Percentiles rank a stretch among this genome's conserved stretches.
phyloP scores from a whole-genome alignment of 305 asterid species.

The Euphrasia arctica region DNA sequence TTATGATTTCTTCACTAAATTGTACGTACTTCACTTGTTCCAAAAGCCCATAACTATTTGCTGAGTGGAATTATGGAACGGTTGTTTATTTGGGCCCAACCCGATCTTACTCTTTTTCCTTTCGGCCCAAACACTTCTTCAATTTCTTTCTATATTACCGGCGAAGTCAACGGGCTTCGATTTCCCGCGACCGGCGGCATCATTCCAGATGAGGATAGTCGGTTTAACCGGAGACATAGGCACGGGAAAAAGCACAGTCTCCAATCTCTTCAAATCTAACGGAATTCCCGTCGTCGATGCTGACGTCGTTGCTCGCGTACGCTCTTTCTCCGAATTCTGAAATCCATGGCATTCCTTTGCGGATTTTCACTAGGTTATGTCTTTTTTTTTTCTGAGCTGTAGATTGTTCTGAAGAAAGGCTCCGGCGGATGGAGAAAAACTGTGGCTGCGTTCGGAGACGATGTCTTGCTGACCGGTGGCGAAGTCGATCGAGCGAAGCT shows the following conservation, averaged over 20 bases:
- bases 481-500: constrained; percentile 90
- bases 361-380: too few relatives aligned
- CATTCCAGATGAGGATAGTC: constrained; percentile 66
- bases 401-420: constrained; percentile 76
- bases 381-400: constrained; percentile 17
- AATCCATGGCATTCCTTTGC: neutral
- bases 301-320: constrained; percentile 80
- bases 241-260: constrained; percentile 87
- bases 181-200: neutral
- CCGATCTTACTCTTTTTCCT: neutral
- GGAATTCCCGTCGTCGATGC: constrained; percentile 89
- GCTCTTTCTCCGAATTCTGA: constrained; percentile 20
- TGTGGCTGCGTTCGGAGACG: constrained; percentile 79
- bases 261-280: constrained; percentile 75
- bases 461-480: constrained; percentile 66
- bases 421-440: constrained; percentile 87
- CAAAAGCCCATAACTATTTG: too few relatives aligned
- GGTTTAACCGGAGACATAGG: constrained; percentile 93
- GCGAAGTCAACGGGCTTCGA: too few relatives aligned
- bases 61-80: too few relatives aligned
- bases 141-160: neutral
- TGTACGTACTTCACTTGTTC: too few relatives aligned
- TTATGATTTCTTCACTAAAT: too few relatives aligned
- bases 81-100: neutral
- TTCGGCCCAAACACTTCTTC: neutral